These are phyloP conservation scores for Oemleria cerasiformis DNA, from an alignment of 306 rosid species.

Conservation along the genomic window DNA sequence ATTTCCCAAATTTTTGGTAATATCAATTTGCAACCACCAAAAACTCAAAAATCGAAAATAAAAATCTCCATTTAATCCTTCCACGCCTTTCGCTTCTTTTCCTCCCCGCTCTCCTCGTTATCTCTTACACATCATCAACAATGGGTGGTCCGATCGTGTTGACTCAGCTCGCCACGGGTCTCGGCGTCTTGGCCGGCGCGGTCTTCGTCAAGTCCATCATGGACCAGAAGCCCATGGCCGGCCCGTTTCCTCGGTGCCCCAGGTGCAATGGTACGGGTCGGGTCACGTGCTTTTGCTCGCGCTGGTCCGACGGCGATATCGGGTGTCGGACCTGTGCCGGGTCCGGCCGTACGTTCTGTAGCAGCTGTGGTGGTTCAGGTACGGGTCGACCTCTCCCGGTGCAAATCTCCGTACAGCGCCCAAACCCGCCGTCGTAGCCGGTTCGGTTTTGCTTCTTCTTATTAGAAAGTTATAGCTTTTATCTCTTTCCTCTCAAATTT, in stretches of 20 bases:
- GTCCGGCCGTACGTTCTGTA: constrained; percentile 72
- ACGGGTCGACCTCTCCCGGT: constrained; percentile 82
- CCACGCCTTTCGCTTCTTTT: not conserved
- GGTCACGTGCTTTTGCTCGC: constrained; percentile 74
- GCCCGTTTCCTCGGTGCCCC: constrained; percentile 68
- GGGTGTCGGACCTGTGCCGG: constrained; percentile 86
- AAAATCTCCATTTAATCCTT: not conserved
- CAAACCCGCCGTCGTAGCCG: constrained; percentile 48
- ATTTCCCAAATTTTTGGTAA: not conserved
- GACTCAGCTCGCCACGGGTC: constrained; percentile 82
- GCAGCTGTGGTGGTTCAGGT: constrained; percentile 85
- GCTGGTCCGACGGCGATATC: constrained; percentile 85
- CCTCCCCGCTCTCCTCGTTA: not conserved
- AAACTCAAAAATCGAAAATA: not conserved
- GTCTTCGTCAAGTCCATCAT: constrained; percentile 66
- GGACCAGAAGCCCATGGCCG: constrained; percentile 90
- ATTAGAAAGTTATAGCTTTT: not conserved
- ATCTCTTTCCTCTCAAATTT: not conserved
- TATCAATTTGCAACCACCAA: not conserved
- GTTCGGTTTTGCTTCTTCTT: constrained; percentile 10
- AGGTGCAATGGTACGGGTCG: constrained; percentile 86
- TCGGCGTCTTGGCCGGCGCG: constrained; percentile 83
- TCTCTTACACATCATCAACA: not conserved
- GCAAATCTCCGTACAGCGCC: constrained; percentile 44
- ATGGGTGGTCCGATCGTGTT: constrained; percentile 63